Evolutionary conservation across 2,329 filamentous ascomycete genomes (phyloP).

Genomic region (Exophiala xenobiotica): DNA sequence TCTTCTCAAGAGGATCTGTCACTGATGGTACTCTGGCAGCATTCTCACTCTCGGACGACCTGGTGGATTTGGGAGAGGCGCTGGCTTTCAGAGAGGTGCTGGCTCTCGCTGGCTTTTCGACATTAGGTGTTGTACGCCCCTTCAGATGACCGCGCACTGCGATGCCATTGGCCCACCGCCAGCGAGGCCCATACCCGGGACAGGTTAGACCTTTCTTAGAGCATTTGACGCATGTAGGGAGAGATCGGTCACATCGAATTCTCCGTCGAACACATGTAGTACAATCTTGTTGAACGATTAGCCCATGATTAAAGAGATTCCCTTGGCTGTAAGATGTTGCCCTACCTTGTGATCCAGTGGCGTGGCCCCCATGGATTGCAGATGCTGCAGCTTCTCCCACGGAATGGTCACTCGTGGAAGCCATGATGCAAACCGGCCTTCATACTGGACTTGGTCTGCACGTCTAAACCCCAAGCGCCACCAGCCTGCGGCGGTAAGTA

Average conservation of each 20-base stretch:
- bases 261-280: slow-evolving; percentile 19
- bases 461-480: no score
- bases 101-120: slow-evolving; percentile 16
- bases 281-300: slow-evolving; percentile 16
- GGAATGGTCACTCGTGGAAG: background rate
- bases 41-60: slow-evolving; percentile 9
- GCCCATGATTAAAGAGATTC: slow-evolving; percentile 3
- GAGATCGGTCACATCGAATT: slow-evolving; percentile 32
- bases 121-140: slow-evolving; percentile 23
- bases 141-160: slow-evolving; percentile 32
- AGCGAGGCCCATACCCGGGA: slow-evolving; percentile 31
- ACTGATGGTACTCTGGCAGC: background rate
- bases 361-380: background rate
- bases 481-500: no score
- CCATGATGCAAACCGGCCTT: background rate
- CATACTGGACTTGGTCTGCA: background rate
- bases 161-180: slow-evolving; percentile 33
- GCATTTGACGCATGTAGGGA: slow-evolving; percentile 32
- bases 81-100: slow-evolving; percentile 12
- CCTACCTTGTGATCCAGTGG: slow-evolving; percentile 19
- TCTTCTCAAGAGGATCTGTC: slow-evolving; percentile 13
- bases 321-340: background rate
- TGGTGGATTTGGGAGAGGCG: slow-evolving; percentile 11
- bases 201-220: slow-evolving; percentile 31
- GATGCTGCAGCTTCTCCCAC: background rate